Base-by-base conservation (phyloP, 352 stramenopile species). In the Pythium dissimile region DNA sequence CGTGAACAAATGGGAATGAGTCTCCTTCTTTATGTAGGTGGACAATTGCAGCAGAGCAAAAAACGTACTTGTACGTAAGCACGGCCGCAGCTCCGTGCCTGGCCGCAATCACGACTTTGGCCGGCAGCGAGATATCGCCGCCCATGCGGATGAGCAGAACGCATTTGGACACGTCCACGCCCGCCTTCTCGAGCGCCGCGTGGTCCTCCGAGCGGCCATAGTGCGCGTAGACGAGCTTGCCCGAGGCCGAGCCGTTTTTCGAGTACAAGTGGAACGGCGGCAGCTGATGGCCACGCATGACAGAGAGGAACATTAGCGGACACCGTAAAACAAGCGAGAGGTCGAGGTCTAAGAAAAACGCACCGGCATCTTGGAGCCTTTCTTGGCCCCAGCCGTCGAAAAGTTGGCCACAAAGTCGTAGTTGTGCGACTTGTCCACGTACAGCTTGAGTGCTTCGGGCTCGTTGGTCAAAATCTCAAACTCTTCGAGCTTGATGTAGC, bases 201-300 rank as follows among this genome's bases (percentile, higher is more conserved):
- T 90, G 92, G 64, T 92, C 84, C 10, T 75, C 56, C 0, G 79
- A 77, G 16, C 67, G 71, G 21, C 82, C 84, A 37, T 86, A 94
- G 60, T 94, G 81, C 1, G 75, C 83, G 47, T 91, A 94, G 38
- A 92, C 80, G 47, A 92, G 54, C 38, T 62, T 62, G 21, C 78
- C 84, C 1, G 65, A 59, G 3, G 65, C 80, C 1, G 69, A 82
- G 43, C 84, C 84, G 54, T 90, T 92, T 62, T 79, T 85, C 20
- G 80, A 81, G 70, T 92, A 94, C 49, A 91, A 75, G 60, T 94
- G 84, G 60, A 92, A 94, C 3, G 82, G 73, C 4, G 79, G 73
- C 23, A 78, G 56, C 44, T 73, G n/a, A n/a, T n/a, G n/a, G n/a
- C n/a, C n/a, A n/a, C n/a, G n/a, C n/a, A 62, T 13, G 2, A 26